Base-by-base conservation (phyloP, 768 basidiomycete genomes). In the Royoungia palumana region DNA sequence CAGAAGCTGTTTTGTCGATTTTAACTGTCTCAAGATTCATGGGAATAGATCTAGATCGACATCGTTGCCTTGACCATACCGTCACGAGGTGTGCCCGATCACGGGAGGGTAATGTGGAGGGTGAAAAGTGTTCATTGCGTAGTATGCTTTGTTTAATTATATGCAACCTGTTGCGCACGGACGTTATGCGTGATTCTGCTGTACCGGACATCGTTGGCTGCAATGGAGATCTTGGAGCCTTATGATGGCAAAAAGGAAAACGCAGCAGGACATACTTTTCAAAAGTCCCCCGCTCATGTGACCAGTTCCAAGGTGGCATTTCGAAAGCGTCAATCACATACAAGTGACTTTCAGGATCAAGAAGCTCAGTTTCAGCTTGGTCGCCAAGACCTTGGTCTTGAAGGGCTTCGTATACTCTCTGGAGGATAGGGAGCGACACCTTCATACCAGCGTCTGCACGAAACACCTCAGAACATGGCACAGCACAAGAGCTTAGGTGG, bases 81-180 rank as follows among this genome's bases (percentile, higher is more conserved):
- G 95, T 96, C 39, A 98, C 85, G 47, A 96, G 83, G 47, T 83
- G 82, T 53, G 87, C 85, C 50, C 93, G 74, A 68, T 98, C 91
- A 44, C 84, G 81, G 14, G 92, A 94, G 35, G 93, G 89, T 34
- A 98, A 69, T 0, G 93, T 94, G 6, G 95, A 95, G 3, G 96
- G 94, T 2, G 92, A 92, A 69, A 99, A 99, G 66, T 98, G 94
- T 64, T 99, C 96, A 61, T 97, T 98, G 35, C 96, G 77, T 34
- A 97, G 72, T 24, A 98, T 82, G 60, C 90, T 87, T 70, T 98
- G 95, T 64, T 85, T 89, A 59, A 98, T 92, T 43, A 98, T 83
- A 63, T 90, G 82, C 54, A 95, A 76, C 42, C 95, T 74, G 65
- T 98, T 89, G 28, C 95, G 80, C 22, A 90, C 73, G 38, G 90